phyloP scores from a whole-genome alignment of 1,139 yeast species.

The Lodderomyces oxycetoniae region DNA sequence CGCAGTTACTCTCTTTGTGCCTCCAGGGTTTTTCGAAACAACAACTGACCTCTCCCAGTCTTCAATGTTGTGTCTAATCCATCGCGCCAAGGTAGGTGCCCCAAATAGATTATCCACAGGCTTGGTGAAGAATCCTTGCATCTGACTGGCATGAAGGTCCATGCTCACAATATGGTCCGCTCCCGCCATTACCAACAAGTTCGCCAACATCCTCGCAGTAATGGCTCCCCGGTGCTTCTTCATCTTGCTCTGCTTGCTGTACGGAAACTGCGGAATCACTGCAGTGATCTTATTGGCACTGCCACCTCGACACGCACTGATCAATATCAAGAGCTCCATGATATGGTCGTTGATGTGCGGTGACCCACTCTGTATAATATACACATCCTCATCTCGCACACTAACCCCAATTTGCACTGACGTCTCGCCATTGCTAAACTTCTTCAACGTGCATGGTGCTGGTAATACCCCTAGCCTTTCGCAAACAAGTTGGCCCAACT shows the following conservation, averaged over 20 bases:
- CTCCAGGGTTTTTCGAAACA: constrained; percentile 97
- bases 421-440: constrained; percentile 96
- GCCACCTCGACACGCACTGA: constrained; percentile 95
- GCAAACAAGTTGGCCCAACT: constrained; percentile 84
- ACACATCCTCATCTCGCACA: constrained; percentile 94
- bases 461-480: constrained; percentile 88
- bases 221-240: constrained; percentile 98
- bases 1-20: constrained; percentile 95
- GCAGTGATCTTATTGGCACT: constrained; percentile 96
- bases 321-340: constrained; percentile 90
- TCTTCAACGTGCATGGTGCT: constrained; percentile 88
- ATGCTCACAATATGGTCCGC: constrained; percentile 97
- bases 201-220: constrained; percentile 98
- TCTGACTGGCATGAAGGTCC: constrained; percentile 98
- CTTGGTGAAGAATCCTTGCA: constrained; percentile 97
- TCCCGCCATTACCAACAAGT: constrained; percentile 93
- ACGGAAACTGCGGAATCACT: constrained; percentile 95
- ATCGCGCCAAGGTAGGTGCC: constrained; percentile 92
- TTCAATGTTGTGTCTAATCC: constrained; percentile 89
- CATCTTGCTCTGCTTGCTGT: constrained; percentile 96
- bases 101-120: constrained; percentile 97
- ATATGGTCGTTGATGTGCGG: constrained; percentile 88
- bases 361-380: constrained; percentile 91
- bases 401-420: constrained; percentile 93
- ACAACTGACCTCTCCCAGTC: constrained; percentile 80